Percentiles rank a stretch among this genome's conserved stretches.
phyloP scores from a whole-genome alignment of 2,329 filamentous ascomycete species.

The Ascosphaera pollenicola region DNA sequence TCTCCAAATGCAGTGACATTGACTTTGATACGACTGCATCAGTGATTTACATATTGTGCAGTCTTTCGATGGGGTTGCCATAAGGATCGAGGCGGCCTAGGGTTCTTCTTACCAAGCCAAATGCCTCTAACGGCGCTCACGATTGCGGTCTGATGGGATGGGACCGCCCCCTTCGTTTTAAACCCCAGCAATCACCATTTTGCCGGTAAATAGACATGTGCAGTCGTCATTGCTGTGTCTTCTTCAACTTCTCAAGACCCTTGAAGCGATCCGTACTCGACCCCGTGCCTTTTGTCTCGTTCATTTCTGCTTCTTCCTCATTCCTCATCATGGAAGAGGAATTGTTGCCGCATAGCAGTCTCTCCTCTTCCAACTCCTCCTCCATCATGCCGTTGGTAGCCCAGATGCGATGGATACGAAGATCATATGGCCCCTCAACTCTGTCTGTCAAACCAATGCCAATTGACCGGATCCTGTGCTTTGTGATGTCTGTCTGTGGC shows the following conservation, averaged over 20 bases:
- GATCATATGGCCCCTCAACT: constrained; percentile 67
- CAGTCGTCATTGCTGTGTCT: not conserved
- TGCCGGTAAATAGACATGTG: too few species aligned
- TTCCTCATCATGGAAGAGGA: not conserved
- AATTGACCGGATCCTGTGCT: constrained; percentile 64
- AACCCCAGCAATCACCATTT: too few species aligned
- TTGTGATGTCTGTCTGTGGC: constrained; percentile 74
- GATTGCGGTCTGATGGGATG: too few species aligned
- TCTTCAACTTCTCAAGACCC: constrained; percentile 3
- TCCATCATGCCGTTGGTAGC: constrained; percentile 50
- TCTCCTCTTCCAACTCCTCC: constrained; percentile 19
- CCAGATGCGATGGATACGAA: constrained; percentile 73
- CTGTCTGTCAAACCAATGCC: constrained; percentile 81
- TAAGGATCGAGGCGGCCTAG: too few species aligned
- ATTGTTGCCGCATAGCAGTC: constrained; percentile 17
- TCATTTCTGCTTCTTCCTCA: not conserved
- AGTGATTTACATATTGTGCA: too few species aligned
- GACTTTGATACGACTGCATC: too few species aligned
- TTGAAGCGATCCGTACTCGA: constrained; percentile 4
- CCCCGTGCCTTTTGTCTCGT: constrained; percentile 2
- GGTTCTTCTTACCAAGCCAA: too few species aligned
- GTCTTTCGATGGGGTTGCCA: too few species aligned
- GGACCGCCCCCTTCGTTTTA: too few species aligned
- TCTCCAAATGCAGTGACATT: too few species aligned
- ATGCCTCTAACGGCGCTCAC: too few species aligned